Evolutionary conservation across 1,139 yeast species (phyloP).

Genomic region (Pneumocystis carinii): DNA sequence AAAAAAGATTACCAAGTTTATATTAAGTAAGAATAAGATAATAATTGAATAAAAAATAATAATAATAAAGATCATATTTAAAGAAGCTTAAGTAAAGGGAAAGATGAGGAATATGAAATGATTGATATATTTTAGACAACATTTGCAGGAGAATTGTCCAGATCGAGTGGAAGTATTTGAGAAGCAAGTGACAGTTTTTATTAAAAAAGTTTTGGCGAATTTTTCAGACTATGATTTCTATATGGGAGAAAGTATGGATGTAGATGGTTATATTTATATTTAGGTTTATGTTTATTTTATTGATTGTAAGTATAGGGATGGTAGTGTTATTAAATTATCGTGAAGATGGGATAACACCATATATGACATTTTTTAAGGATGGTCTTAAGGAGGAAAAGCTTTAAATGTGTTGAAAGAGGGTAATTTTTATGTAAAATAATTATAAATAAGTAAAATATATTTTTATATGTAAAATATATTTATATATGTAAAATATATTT

Average conservation of each 20-base stretch:
- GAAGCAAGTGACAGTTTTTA: conserved; percentile 92
- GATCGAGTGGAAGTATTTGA: conserved; percentile 75
- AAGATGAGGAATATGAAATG: not conserved
- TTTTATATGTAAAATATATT: not conserved
- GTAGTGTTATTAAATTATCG: conserved; percentile 96
- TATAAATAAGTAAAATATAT: not conserved
- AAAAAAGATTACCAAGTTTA: conserved; percentile 64
- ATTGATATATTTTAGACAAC: conserved; percentile 46
- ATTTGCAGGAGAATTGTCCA: conserved; percentile 77
- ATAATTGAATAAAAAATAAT: conserved; percentile 7
- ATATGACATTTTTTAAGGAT: conserved; percentile 96
- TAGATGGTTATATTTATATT: conserved; percentile 36
- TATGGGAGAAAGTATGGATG: conserved; percentile 99
- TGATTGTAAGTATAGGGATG: conserved; percentile 41
- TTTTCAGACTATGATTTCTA: conserved; percentile 98
- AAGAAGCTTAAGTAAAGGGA: conserved; percentile 31
- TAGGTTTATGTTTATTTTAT: not conserved
- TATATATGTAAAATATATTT: not conserved
- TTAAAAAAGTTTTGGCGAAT: conserved; percentile 84
- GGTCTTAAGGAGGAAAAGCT: conserved; percentile 82
- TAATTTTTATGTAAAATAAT: not conserved
- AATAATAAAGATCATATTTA: conserved; percentile 66
- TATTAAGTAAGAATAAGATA: not conserved
- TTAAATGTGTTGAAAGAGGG: conserved; percentile 22
- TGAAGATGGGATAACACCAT: conserved; percentile 98